Evolutionary conservation across 768 basidiomycete species (phyloP), one percentile per base, ranked within the genome.

Genomic region (Piloderma croceum): DNA sequence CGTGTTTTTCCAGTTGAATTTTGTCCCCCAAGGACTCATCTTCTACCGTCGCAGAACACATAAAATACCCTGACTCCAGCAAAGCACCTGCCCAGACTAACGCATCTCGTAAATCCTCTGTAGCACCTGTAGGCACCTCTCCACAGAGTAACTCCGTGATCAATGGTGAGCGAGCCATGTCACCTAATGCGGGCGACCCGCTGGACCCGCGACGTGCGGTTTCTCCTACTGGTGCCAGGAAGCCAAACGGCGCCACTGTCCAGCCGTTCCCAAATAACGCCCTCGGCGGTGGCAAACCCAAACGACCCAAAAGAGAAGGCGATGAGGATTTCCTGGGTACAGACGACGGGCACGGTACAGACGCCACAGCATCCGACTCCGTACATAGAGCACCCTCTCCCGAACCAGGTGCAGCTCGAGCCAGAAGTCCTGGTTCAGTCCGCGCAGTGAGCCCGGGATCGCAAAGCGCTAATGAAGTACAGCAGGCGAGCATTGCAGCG

Each of bases 1-100:
- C 48, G 89, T 79, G 18, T 31, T 46, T 38, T 31, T 22, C 44
- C 42, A 22, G 40, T 42, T 18, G 12, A 44, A 42, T 18, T 32
- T 34, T 24, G 15, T 0, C 21, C 13, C 4, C 34, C n/a, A 19
- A 23, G 11, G 19, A 5, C 33, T 45, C 15, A 11, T 31, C n/a
- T n/a, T n/a, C n/a, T n/a, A n/a, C n/a, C n/a, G n/a, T n/a, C 39
- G 17, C 27, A 45, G 89, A 83, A 57, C 87, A 94, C 57, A 94
- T 94, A 70, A 91, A 92, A 64, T 94, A 96, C 57, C 90, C 91
- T 6, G 83, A 88, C 47, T 69, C 76, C 15, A 74, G 59, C 44
- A 64, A 69, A 42, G 52, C 62, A 12, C 65, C 71, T 19, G 60
- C 44, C 7, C 67, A 69, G 50, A n/a, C n/a, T n/a, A 70, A 63